These are phyloP conservation scores for Aspergillus nomiae DNA, from an alignment of 2,329 filamentous ascomycete genomes.

Conservation along the genomic window DNA sequence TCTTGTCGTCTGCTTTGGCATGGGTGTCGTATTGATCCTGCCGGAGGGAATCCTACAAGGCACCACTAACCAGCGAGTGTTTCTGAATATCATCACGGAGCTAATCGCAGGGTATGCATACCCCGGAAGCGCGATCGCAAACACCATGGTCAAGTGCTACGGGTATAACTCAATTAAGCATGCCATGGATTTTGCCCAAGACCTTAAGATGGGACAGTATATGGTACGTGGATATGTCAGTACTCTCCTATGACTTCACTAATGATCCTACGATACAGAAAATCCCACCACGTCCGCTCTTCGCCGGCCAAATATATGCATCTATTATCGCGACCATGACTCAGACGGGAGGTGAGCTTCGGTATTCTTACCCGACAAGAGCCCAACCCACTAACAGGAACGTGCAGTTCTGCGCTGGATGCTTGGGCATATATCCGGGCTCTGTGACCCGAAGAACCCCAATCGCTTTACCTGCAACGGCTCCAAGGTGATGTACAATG, in stretches of 20 bases:
- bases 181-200: slow-evolving; percentile 35
- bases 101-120: slow-evolving; percentile 37
- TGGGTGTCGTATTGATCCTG: slow-evolving; percentile 42
- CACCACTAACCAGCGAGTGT: slow-evolving; percentile 32
- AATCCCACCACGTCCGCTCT: slow-evolving; percentile 36
- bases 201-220: slow-evolving; percentile 36
- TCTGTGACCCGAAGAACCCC: slow-evolving; percentile 32
- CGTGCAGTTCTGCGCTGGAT: slow-evolving; percentile 34
- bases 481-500: slow-evolving; percentile 37
- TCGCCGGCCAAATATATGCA: slow-evolving; percentile 37
- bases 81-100: slow-evolving; percentile 37
- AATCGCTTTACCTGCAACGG: slow-evolving; percentile 37
- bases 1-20: slow-evolving; percentile 39
- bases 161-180: slow-evolving; percentile 39
- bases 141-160: slow-evolving; percentile 38
- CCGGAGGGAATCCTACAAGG: slow-evolving; percentile 43
- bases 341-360: slow-evolving; percentile 32
- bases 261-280: slow-evolving; percentile 10
- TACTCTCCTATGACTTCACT: not conserved
- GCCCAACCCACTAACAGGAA: not conserved
- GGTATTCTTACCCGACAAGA: not conserved
- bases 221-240: slow-evolving; percentile 20
- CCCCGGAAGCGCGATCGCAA: slow-evolving; percentile 38
- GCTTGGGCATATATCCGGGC: slow-evolving; percentile 30
- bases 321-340: slow-evolving; percentile 34